A percentile compares a stretch with the other conserved stretches of the same genome.
These are phyloP conservation scores for Sporisorium graminicola DNA, from an alignment of 1,284 basidiomycete genomes.

Conservation along the genomic window DNA sequence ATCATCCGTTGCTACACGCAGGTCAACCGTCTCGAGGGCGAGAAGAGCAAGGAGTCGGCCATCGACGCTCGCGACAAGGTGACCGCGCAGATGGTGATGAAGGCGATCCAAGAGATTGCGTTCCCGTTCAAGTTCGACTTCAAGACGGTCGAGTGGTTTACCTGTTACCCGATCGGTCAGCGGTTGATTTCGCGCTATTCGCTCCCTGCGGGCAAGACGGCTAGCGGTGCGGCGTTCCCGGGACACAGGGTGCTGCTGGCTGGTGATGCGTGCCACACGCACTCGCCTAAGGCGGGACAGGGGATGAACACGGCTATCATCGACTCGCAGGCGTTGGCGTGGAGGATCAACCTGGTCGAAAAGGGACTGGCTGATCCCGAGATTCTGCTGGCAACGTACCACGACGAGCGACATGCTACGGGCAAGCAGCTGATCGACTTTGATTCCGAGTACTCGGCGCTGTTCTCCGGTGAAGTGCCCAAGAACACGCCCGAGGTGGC, in stretches of 20 bases:
- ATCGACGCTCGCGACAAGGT: slow-evolving; percentile 65
- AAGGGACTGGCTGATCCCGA: slow-evolving; percentile 70
- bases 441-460: slow-evolving; percentile 70
- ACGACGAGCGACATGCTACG: slow-evolving; percentile 69
- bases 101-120: slow-evolving; percentile 70
- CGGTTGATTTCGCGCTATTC: slow-evolving; percentile 58
- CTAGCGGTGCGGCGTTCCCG: slow-evolving; percentile 35
- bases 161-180: slow-evolving; percentile 69
- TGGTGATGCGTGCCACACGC: slow-evolving; percentile 71
- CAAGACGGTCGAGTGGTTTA: slow-evolving; percentile 70
- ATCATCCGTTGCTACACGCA: slow-evolving; percentile 70
- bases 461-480: slow-evolving; percentile 69
- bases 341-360: slow-evolving; percentile 71
- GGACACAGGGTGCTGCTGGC: slow-evolving; percentile 70
- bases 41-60: slow-evolving; percentile 60
- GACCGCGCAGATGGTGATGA: slow-evolving; percentile 69
- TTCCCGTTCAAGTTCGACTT: slow-evolving; percentile 70
- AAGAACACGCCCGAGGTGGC: slow-evolving; percentile 61
- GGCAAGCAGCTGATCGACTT: slow-evolving; percentile 71
- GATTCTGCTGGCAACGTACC: slow-evolving; percentile 70
- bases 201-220: slow-evolving; percentile 48
- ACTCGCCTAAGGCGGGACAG: slow-evolving; percentile 71
- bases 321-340: slow-evolving; percentile 71
- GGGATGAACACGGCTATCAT: slow-evolving; percentile 72
- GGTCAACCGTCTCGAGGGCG: slow-evolving; percentile 64